Evolutionary conservation across 106 monocot species (phyloP).

Genomic region (Dioscorea alata): DNA sequence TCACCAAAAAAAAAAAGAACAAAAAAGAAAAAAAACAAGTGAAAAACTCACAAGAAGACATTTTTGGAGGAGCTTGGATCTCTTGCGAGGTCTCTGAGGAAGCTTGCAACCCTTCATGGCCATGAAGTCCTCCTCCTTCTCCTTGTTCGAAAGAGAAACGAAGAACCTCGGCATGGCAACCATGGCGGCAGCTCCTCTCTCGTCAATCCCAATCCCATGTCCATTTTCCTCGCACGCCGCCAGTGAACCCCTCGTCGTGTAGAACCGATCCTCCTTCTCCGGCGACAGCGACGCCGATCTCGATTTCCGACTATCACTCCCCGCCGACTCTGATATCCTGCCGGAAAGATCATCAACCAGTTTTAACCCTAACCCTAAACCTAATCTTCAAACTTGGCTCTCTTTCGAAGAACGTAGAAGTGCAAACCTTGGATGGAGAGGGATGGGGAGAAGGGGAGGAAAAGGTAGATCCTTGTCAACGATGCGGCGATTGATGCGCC

Average conservation of each 20-base stretch:
- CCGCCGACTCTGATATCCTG: conserved; percentile 53
- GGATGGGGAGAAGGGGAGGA: conserved; percentile 10
- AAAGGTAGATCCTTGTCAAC: conserved; percentile 32
- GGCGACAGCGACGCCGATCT: conserved; percentile 38
- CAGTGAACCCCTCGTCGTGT: conserved; percentile 75
- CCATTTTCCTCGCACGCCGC: conserved; percentile 17
- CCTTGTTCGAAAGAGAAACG: conserved; percentile 85
- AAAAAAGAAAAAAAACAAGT: background rate
- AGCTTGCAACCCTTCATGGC: conserved; percentile 97
- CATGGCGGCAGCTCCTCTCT: conserved; percentile 20
- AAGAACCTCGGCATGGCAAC: conserved; percentile 70
- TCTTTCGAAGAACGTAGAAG: background rate
- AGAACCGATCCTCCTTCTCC: conserved; percentile 88
- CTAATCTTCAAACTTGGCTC: background rate
- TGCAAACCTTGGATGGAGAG: conserved; percentile 22
- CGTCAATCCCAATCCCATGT: conserved; percentile 31
- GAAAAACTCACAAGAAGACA: conserved; percentile 52
- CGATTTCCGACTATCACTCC: conserved; percentile 46
- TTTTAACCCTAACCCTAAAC: background rate
- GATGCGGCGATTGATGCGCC: conserved; percentile 49
- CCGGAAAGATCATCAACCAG: background rate
- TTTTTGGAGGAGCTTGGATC: conserved; percentile 79
- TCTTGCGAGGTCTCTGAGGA: conserved; percentile 92
- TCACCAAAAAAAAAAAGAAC: too few species aligned
- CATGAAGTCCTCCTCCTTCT: conserved; percentile 99